phyloP scores from a whole-genome alignment of 2,329 filamentous ascomycete genomes.

The Fusarium sp. region DNA sequence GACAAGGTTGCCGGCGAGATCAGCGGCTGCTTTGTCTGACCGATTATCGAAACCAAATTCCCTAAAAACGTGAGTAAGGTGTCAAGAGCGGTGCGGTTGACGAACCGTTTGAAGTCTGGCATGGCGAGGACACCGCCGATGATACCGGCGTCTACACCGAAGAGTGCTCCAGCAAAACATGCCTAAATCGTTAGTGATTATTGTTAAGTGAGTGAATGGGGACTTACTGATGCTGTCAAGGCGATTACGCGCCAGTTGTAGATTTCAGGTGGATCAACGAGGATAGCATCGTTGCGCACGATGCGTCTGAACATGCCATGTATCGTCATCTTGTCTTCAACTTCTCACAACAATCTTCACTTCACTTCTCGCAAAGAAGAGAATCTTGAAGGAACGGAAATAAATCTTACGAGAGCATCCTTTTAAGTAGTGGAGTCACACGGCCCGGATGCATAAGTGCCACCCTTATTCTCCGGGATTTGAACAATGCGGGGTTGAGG shows the following conservation, averaged over 20 bases:
- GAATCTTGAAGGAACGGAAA: background rate
- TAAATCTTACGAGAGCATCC: slow-evolving; percentile 8
- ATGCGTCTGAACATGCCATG: slow-evolving; percentile 48
- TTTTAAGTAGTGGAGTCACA: slow-evolving; percentile 33
- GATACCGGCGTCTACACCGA: slow-evolving; percentile 46
- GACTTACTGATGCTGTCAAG: slow-evolving; percentile 64
- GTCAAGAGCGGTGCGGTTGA: background rate
- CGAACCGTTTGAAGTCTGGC: slow-evolving; percentile 40
- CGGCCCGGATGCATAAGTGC: background rate
- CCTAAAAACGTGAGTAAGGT: background rate
- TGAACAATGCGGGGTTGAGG: background rate
- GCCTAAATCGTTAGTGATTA: slow-evolving; percentile 10
- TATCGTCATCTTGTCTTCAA: slow-evolving; percentile 32
- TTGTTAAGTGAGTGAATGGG: accelerated
- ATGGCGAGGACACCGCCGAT: slow-evolving; percentile 46
- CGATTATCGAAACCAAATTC: slow-evolving; percentile 41
- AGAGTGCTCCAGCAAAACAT: slow-evolving; percentile 39
- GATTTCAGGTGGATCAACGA: slow-evolving; percentile 72
- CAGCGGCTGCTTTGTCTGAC: slow-evolving; percentile 24
- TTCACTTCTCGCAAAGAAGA: too few species aligned
- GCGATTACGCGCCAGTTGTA: slow-evolving; percentile 77
- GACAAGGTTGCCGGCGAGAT: slow-evolving; percentile 44
- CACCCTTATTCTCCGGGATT: background rate
- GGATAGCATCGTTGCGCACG: slow-evolving; percentile 71
- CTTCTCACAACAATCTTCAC: background rate